Conservation (phyloP, 345 rosid species). For the Corymbia maculata region DNA sequence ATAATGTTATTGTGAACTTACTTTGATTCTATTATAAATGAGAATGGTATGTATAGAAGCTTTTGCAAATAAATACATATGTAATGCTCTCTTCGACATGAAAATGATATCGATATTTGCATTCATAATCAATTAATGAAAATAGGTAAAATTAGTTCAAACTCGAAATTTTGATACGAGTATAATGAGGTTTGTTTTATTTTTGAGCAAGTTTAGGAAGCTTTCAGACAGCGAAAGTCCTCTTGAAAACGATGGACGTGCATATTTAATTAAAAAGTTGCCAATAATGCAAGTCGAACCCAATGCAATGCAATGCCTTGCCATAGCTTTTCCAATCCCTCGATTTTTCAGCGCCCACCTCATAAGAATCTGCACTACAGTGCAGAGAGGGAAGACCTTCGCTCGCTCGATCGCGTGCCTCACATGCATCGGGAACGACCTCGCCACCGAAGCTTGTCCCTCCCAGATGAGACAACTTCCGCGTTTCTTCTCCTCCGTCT, state of each 20-base stretch:
- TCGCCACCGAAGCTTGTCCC: background rate
- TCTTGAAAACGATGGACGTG: background rate
- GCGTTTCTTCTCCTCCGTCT: background rate
- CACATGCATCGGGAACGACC: background rate
- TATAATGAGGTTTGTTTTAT: background rate
- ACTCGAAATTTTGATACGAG: background rate
- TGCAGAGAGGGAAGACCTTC: background rate
- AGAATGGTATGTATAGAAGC: background rate
- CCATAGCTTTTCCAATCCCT: background rate
- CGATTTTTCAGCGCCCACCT: background rate
- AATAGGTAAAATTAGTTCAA: too few relatives aligned
- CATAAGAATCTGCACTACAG: background rate
- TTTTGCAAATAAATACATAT: too few relatives aligned
- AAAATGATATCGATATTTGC: background rate
- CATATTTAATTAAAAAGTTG: too few relatives aligned
- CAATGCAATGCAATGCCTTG: background rate
- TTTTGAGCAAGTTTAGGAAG: background rate
- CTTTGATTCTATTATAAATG: too few relatives aligned
- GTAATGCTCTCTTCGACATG: background rate
- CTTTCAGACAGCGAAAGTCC: background rate
- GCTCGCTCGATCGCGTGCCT: background rate
- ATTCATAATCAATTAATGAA: too few relatives aligned
- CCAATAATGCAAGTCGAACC: background rate
- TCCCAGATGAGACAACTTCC: conserved; percentile 33
- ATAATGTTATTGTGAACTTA: too few relatives aligned